Evolutionary conservation across 257 asterid species (phyloP).

Genomic region (Solanum dulcamara): DNA sequence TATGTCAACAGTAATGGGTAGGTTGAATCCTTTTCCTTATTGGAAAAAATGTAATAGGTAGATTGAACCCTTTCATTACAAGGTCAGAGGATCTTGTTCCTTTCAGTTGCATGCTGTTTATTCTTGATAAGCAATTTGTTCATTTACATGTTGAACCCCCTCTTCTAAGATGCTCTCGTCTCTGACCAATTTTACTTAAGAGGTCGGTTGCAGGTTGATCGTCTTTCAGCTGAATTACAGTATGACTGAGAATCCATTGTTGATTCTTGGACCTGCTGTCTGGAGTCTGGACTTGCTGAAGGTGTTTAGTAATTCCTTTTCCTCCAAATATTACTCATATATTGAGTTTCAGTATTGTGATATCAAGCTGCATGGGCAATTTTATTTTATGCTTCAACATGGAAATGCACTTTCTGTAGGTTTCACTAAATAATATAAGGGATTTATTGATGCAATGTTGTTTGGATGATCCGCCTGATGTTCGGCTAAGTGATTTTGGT

Average conservation of each 20-base stretch:
- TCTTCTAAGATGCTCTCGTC: not conserved
- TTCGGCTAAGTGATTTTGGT: conserved; percentile 95
- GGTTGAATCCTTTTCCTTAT: not conserved
- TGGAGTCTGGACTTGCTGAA: conserved; percentile 98
- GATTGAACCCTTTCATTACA: too few relatives aligned
- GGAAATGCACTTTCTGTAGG: too few relatives aligned
- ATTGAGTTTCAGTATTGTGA: too few relatives aligned
- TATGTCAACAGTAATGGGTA: not conserved
- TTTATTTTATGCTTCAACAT: too few relatives aligned
- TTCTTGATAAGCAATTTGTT: not conserved
- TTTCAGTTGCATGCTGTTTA: not conserved
- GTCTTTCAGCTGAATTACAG: conserved; percentile 69
- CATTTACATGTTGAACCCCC: not conserved
- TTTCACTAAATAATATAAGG: too few relatives aligned
- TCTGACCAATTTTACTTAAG: not conserved
- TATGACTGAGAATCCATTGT: conserved; percentile 85
- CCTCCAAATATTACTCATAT: too few relatives aligned
- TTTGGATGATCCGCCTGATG: too few relatives aligned
- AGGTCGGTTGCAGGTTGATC: conserved; percentile 51
- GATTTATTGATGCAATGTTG: too few relatives aligned
- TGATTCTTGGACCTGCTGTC: too few relatives aligned
- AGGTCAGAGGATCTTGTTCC: too few relatives aligned
- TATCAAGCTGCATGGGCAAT: too few relatives aligned
- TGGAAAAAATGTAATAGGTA: not conserved
- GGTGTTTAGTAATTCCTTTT: conserved; percentile 70